Conservation (phyloP, 2,329 filamentous ascomycete species). For the Phoma sp. region DNA sequence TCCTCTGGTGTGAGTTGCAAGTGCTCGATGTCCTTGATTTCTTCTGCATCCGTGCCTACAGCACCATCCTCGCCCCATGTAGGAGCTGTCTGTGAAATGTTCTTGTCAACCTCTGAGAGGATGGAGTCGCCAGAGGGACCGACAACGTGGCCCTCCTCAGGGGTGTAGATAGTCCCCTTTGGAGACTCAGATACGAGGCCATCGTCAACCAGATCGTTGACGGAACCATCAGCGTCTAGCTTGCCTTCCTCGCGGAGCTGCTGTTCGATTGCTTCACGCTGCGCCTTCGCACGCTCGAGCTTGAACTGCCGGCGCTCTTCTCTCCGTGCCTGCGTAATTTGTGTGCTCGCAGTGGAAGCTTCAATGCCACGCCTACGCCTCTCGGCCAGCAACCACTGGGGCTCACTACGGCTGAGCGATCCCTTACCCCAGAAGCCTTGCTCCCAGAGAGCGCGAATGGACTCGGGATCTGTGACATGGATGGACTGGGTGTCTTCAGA, state of each 20-base stretch:
- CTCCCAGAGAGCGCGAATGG: conserved; percentile 87
- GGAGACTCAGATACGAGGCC: conserved; percentile 29
- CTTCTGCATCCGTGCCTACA: conserved; percentile 13
- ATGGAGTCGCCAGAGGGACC: conserved; percentile 19
- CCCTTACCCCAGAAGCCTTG: conserved; percentile 98
- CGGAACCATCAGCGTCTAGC: conserved; percentile 31
- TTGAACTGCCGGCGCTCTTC: conserved; percentile 85
- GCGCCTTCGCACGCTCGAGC: conserved; percentile 86
- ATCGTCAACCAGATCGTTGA: conserved; percentile 42
- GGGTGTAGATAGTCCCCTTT: conserved; percentile 27
- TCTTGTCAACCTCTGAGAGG: conserved; percentile 22
- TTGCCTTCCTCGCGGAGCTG: conserved; percentile 66
- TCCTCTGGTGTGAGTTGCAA: conserved; percentile 92
- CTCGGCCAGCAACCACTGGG: conserved; percentile 87
- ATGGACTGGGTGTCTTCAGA: conserved; percentile 83
- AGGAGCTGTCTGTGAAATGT: conserved; percentile 10
- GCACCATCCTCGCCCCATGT: conserved; percentile 15
- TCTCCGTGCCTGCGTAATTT: conserved; percentile 77
- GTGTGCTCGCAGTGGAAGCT: conserved; percentile 77
- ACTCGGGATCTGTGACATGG: conserved; percentile 78
- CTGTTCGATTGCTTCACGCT: conserved; percentile 82
- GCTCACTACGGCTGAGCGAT: conserved; percentile 89
- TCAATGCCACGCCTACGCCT: conserved; percentile 73
- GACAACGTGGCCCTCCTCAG: conserved; percentile 21
- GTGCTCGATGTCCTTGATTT: conserved; percentile 69